Percentiles rank a stretch among this genome's conserved stretches.
These are phyloP conservation scores for Keithomyces neogunnii DNA, from an alignment of 2,329 filamentous ascomycete species.

Conservation along the genomic window DNA sequence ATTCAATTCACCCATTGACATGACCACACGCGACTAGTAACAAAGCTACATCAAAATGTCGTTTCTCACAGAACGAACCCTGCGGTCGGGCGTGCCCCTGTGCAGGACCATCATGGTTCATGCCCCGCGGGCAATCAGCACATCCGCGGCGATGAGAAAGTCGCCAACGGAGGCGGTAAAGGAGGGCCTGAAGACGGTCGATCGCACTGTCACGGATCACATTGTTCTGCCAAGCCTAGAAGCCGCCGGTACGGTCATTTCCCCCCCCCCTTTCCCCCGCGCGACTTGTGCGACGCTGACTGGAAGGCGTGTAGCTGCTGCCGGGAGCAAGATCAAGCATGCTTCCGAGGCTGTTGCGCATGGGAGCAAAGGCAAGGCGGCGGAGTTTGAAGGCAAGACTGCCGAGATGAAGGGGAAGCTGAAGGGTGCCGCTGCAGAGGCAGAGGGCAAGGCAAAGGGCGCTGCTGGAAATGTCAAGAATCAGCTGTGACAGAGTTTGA, in stretches of 20 bases:
- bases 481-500: slow-evolving; percentile 2
- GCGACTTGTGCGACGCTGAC: too few species aligned
- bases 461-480: slow-evolving; percentile 27
- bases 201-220: slow-evolving; percentile 52
- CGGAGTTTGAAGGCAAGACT: slow-evolving; percentile 25
- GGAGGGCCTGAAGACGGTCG: slow-evolving; percentile 50
- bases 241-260: slow-evolving; percentile 38
- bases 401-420: slow-evolving; percentile 24
- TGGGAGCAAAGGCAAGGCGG: slow-evolving; percentile 24
- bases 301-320: slow-evolving; percentile 21
- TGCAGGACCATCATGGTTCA: slow-evolving; percentile 29
- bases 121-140: slow-evolving; percentile 42
- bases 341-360: slow-evolving; percentile 21
- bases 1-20: background rate
- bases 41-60: slow-evolving; percentile 33
- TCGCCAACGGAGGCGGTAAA: slow-evolving; percentile 46
- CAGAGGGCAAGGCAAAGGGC: slow-evolving; percentile 28
- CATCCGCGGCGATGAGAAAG: slow-evolving; percentile 36
- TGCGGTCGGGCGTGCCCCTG: slow-evolving; percentile 33
- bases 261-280: background rate
- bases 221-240: slow-evolving; percentile 55
- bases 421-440: slow-evolving; percentile 29
- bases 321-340: slow-evolving; percentile 41
- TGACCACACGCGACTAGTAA: background rate
- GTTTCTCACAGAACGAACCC: slow-evolving; percentile 38